Base-by-base conservation (phyloP, 75 land plant species). In the Chamaecyparis obtusa region DNA sequence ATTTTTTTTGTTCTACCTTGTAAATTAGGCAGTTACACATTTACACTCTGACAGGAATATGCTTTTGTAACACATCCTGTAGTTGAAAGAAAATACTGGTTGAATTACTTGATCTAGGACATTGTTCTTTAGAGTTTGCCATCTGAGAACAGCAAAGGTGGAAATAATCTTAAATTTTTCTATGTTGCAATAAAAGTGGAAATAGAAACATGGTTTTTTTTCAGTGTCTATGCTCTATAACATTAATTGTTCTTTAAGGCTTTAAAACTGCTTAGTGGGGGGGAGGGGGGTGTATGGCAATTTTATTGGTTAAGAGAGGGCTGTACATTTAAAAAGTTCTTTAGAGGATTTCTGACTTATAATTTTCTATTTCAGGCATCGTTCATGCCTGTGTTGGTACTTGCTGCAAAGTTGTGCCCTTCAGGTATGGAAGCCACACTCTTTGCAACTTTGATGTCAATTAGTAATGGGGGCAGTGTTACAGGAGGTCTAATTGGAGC, bases 361-460 rank as follows among this genome's bases (percentile, higher is more conserved):
- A 46, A n/a, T 81, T 39, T 77, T 84, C 17, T 86, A 27, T 43
- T 86, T 67, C 91, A 96, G 99, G 97, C 95, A 35, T 95, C 99
- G 13, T 98, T 98, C 91, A 96, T 98, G 99, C 99, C 99, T 41
- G 95, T 98, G 46, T 90, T 98, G 83, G 99, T 98, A 0, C 89
- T 98, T 64, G 99, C 99, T 43, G 99, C 99, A 78, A 92, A 90
- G 87, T 71, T 98, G 67, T 98, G 99, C 87, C 99, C 99, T 46
- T 89, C 92, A 19, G 99, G 99, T 36, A 93, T 98, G 91, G 99
- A 98, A 90, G 99, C 99, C 10, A 98, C 99, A 5, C 91, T 98
- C 17, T 98, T 98, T 86, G 99, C 99, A n/a, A 96, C 99, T 10
- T 90, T 98, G n/a, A 98, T 98, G 99, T 98, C 99, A 35, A 95